Evolutionary conservation across 306 rosid genomes (phyloP), one percentile per base, ranked within the genome.

Genomic region (Cucumis melo): DNA sequence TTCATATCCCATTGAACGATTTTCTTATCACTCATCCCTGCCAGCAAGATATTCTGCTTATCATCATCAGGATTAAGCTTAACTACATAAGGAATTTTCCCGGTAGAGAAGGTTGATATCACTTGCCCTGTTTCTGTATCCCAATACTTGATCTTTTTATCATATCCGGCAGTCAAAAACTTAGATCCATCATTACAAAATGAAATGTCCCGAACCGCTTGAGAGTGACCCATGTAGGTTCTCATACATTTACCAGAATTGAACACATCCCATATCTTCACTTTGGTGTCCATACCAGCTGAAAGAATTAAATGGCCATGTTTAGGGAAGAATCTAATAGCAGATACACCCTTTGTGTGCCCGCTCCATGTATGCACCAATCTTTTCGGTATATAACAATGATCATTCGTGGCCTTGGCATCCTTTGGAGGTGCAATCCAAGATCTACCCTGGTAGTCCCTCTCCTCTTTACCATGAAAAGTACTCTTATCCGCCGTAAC

Each of bases 1-100:
- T 88, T 90, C 97, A 95, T 95, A 84, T 95, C 99, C 99, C 99
- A 92, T 78, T 95, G 99, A 76, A 95, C 99, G 81, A 95, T 95
- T 91, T 95, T 92, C 85, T 95, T 92, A 83, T 95, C 99, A 75
- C 97, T 95, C 99, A 95, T 95, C 51, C 99, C 98, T 21, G 99
- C 99, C 81, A 95, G 74, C 84, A 95, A 82, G 56, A 95, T 88
- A 80, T 89, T 92, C 86, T 95, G 98, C 86, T 95, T 95, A 84
- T 95, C 99, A 41, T 92, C 98, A 4, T 95, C 96, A 0, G 98
- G 99, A 74, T 95, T 95, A 79, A 95, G 95, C 88, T 84, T 92
- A 46, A 92, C 98, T 24, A 95, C 99, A 74, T 92, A 95, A 8
- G 99, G 99, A 55, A 92, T 87, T 80, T 92, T 94, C 85, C 99